Evolutionary conservation across 139 green algal species (phyloP), one percentile per base, ranked within the genome.

Genomic region (Micromonas pusilla): DNA sequence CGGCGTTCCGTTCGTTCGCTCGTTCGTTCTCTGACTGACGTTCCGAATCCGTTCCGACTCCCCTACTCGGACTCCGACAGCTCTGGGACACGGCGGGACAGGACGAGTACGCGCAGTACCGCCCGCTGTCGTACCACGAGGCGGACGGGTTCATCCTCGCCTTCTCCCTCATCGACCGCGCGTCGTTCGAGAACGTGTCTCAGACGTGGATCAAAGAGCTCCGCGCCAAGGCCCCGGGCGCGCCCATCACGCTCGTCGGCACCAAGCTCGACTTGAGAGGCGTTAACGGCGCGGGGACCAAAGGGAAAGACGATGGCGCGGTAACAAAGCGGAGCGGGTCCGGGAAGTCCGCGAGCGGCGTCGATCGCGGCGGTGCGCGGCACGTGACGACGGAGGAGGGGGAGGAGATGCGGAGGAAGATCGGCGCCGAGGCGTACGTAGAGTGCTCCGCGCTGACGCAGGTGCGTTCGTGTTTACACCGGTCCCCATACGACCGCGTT

Each of bases 181-280:
- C 63, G 37, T 86, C 81, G 37, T 86, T 79, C 53, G 77, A 84
- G 72, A 86, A 84, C 72, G 67, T 87, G 21, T 60, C 77, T 26
- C 82, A 79, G 37, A 85, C 82, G 77, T 87, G 83, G 83, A 80
- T 87, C 30, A 68, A 76, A 9, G 83, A 87, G 66, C 36, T 87
- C 16, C 85, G 73, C 39, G 74, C 83, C 33, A 82, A 87, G 32
- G 71, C 83, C 52, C 77, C 77, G n/a, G 38, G 66, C 5, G 79
- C 83, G 39, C 83, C 83, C 6, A 84, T 87, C 36, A 57, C 86
- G 6, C 64, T 87, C 23, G 83, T 87, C 2, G 77, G 80, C 64
- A 85, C 77, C 52, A 85, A 84, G 75, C 34, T 87, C 34, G 83
- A 78, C 65, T 77, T 82, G 20, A 19, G 45, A 3, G 30, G n/a